Evolutionary conservation across 2,329 filamentous ascomycete genomes (phyloP).

Genomic region (Colletotrichum chlorophyti): DNA sequence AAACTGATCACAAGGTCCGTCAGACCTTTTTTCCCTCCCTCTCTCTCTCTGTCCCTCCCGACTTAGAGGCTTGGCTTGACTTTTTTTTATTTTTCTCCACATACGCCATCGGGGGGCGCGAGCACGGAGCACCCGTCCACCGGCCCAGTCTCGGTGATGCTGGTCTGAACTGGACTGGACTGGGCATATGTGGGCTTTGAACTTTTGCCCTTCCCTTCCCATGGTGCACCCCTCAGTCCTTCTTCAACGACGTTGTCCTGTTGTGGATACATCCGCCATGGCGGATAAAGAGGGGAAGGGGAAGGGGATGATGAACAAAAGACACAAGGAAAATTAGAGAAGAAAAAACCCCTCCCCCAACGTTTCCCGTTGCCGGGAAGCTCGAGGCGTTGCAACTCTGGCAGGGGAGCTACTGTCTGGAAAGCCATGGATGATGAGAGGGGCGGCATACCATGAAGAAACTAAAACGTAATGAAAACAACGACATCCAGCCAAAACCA

Average conservation of each 20-base stretch:
- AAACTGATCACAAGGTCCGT: constrained; percentile 29
- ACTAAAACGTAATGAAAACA: constrained; percentile 32
- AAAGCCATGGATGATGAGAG: not conserved
- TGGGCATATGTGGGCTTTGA: constrained; percentile 6
- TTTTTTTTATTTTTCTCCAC: constrained; percentile 17
- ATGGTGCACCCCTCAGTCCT: no score
- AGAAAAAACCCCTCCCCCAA: no score
- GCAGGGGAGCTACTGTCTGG: not conserved
- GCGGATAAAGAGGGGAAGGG: not conserved
- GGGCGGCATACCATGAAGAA: constrained; percentile 17
- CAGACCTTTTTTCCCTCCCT: constrained; percentile 28
- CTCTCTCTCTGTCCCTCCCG: not conserved
- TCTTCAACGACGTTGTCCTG: not conserved
- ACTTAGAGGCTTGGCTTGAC: not conserved
- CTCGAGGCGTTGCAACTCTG: constrained; percentile 5
- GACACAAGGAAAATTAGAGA: not conserved
- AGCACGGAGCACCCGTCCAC: no score
- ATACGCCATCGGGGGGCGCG: not conserved
- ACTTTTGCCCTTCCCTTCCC: not conserved
- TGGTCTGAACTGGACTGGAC: not conserved
- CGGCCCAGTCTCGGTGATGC: not conserved
- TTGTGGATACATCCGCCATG: not conserved
- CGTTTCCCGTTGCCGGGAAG: not conserved
- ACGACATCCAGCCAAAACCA: constrained; percentile 25
- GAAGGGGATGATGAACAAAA: not conserved